Base-by-base conservation (phyloP, 331 rosid species). In the Malus hybrid region DNA sequence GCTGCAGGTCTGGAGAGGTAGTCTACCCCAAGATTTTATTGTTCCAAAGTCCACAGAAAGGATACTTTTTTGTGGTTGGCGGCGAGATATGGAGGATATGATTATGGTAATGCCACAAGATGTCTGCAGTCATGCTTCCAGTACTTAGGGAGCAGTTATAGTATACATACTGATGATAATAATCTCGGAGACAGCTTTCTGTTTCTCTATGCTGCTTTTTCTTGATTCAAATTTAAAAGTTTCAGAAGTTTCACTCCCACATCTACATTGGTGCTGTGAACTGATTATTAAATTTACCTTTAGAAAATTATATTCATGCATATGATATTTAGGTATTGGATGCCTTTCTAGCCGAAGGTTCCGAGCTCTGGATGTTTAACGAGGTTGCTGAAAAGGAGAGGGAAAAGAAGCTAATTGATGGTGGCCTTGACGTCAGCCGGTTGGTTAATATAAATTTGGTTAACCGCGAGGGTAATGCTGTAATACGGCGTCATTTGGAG, bases 321-420 rank as follows among this genome's bases (percentile, higher is more conserved):
- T 46, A 42, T 52, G 70, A 19, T 72, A 26, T 76, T 63, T 69
- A 93, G 98, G 98, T 93, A 50, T 77, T 93, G 90, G 98, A 93
- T 74, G 98, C 95, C 68, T 93, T 89, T 82, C 87, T 93, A 55
- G 95, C 98, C 58, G 85, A 72, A 46, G 87, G 87, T 71, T 90
- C 98, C 48, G 98, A 93, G 87, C 95, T 93, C 71, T 93, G 98
- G 98, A 90, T 93, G 98, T 93, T 93, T 83, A 93, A 90, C 80
- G 98, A 90, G 77, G 96, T 93, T 82, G 88, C 85, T 65, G 98
- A 90, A 77, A 86, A 89, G 44, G 98, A 89, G 81, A 87, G 98
- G 88, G 90, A 90, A 50, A 85, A 79, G 88, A 93, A 93, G 85
- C 93, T 90, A 79, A 84, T 81, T 58, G 91, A 93, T 71, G 98